Conservation (phyloP, 2,329 filamentous ascomycete genomes). For the Fusarium sp. region DNA sequence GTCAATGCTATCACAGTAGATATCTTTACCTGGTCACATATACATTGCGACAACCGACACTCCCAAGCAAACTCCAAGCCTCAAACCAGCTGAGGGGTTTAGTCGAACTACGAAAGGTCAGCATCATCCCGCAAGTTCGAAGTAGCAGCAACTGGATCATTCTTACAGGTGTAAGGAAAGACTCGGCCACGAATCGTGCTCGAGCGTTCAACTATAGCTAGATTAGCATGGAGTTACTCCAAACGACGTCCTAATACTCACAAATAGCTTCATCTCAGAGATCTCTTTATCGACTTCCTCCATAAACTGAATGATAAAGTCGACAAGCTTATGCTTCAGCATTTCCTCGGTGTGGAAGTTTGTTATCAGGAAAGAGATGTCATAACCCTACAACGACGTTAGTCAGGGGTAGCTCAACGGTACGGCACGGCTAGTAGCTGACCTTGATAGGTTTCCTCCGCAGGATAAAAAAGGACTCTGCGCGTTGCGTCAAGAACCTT, state of each 20-base stretch:
- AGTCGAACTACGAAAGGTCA: constrained; percentile 50
- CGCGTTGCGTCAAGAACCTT: constrained; percentile 82
- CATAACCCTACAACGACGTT: constrained; percentile 77
- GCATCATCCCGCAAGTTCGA: background rate
- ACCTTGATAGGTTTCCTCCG: constrained; percentile 96
- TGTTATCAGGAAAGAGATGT: constrained; percentile 98
- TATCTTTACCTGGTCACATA: constrained; percentile 20
- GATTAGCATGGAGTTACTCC: constrained; percentile 25
- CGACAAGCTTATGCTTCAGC: constrained; percentile 98
- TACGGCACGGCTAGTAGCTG: constrained; percentile 40
- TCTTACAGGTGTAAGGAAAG: constrained; percentile 91
- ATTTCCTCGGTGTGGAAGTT: constrained; percentile 99
- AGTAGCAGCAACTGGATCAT: background rate
- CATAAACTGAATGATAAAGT: constrained; percentile 99
- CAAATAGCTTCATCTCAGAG: constrained; percentile 99
- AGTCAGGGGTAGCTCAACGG: constrained; percentile 24
- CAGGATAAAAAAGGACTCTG: constrained; percentile 96
- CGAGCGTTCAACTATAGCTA: constrained; percentile 84
- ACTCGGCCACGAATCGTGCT: constrained; percentile 97
- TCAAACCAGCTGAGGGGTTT: constrained; percentile 39
- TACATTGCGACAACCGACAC: constrained; percentile 25
- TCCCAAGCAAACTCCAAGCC: constrained; percentile 30
- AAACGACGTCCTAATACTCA: constrained; percentile 60
- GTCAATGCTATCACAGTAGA: constrained; percentile 23
- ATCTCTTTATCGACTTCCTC: constrained; percentile 99